Percentiles rank a stretch among this genome's conserved stretches.
phyloP scores from a whole-genome alignment of 73 alveolate species.

The Paramecium primaurelia region DNA sequence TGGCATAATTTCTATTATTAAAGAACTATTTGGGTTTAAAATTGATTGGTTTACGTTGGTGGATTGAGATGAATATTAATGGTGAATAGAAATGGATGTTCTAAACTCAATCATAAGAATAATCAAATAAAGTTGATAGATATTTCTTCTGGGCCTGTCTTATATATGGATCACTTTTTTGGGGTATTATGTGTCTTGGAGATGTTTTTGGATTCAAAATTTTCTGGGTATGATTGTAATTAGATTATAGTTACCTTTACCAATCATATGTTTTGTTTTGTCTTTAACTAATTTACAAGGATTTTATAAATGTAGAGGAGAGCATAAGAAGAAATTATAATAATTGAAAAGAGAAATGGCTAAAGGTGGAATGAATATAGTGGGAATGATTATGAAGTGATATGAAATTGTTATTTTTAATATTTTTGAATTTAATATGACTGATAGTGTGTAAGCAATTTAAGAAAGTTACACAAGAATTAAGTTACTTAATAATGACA shows the following conservation, averaged over 20 bases:
- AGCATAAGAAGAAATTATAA: background rate
- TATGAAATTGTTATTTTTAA: background rate
- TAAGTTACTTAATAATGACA: background rate
- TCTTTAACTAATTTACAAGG: background rate
- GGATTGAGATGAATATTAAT: background rate
- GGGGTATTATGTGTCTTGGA: background rate
- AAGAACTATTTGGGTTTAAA: background rate
- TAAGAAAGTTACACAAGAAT: conserved; percentile 39
- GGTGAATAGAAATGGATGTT: background rate
- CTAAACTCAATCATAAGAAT: background rate
- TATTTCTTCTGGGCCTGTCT: background rate
- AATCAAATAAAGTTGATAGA: background rate
- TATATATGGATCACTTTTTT: background rate
- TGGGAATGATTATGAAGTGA: conserved; percentile 44
- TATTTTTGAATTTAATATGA: background rate
- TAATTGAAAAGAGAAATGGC: conserved; percentile 40
- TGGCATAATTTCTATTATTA: background rate
- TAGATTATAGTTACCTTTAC: background rate
- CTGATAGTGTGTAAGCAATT: background rate
- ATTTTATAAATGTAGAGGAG: conserved; percentile 39
- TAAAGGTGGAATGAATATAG: conserved; percentile 11
- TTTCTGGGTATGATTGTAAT: background rate
- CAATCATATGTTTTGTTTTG: background rate
- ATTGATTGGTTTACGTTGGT: conserved; percentile 6
- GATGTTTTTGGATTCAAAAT: background rate